Evolutionary conservation across 1,284 basidiomycete genomes (phyloP).

Genomic region (Leucocoprinus gongylophorus): DNA sequence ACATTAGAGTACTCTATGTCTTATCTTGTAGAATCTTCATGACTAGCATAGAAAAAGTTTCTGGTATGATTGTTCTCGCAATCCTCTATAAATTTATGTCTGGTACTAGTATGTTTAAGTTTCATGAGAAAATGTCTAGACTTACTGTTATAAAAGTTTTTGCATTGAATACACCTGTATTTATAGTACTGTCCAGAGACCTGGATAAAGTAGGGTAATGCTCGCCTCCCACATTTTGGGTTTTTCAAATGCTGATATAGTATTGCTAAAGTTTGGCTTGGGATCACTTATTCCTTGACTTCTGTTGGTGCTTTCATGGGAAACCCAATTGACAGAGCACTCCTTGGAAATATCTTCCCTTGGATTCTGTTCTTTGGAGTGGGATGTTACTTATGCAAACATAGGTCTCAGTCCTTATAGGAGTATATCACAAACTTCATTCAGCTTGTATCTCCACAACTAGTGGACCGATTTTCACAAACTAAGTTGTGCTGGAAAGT

Average conservation of each 20-base stretch:
- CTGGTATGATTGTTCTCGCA: slow-evolving; percentile 28
- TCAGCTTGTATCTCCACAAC: no score
- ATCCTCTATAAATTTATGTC: slow-evolving; percentile 17
- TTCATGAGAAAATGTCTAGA: background rate
- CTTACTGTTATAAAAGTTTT: background rate
- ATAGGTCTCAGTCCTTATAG: no score
- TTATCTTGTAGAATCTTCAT: slow-evolving; percentile 26
- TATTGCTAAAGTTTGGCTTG: slow-evolving; percentile 15
- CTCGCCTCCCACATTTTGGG: background rate
- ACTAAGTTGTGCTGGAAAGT: no score
- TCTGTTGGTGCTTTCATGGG: slow-evolving; percentile 16
- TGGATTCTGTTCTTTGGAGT: no score
- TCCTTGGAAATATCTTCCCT: slow-evolving; percentile 8
- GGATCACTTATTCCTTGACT: slow-evolving; percentile 13
- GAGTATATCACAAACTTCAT: no score
- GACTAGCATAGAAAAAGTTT: slow-evolving; percentile 24
- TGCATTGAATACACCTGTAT: background rate
- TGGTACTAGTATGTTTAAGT: slow-evolving; percentile 28
- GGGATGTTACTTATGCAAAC: no score
- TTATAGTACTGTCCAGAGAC: background rate
- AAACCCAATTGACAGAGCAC: slow-evolving; percentile 17
- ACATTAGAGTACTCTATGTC: slow-evolving; percentile 21
- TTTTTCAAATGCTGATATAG: background rate
- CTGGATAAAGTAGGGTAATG: background rate
- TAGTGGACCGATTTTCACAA: no score